These are phyloP conservation scores for Penicillium cinerascens DNA, from an alignment of 495 filamentous ascomycete genomes.

Conservation along the genomic window DNA sequence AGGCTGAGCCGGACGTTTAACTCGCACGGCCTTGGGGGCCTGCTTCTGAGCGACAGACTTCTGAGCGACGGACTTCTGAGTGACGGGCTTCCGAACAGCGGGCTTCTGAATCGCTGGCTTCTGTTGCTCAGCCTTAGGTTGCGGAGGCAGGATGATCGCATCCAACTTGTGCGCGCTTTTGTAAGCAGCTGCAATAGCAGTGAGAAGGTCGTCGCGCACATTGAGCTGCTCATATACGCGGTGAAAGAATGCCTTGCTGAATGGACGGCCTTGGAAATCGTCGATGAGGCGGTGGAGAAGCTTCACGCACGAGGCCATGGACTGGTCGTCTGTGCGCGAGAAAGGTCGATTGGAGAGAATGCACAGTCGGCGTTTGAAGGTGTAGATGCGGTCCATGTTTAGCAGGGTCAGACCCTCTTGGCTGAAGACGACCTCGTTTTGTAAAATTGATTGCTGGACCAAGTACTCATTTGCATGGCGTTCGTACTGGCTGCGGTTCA, in stretches of 20 bases:
- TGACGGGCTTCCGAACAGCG: background rate
- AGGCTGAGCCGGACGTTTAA: background rate
- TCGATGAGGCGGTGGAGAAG: slow-evolving; percentile 61
- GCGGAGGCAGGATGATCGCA: slow-evolving; percentile 38
- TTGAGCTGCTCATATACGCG: slow-evolving; percentile 61
- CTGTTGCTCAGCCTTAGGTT: slow-evolving; percentile 16
- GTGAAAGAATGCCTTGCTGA: slow-evolving; percentile 57
- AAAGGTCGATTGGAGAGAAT: slow-evolving; percentile 44
- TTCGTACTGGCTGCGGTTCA: slow-evolving; percentile 36
- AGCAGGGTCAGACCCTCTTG: slow-evolving; percentile 66
- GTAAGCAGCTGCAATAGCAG: slow-evolving; percentile 56
- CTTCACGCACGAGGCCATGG: slow-evolving; percentile 46
- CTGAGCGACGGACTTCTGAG: background rate
- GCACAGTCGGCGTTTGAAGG: slow-evolving; percentile 63
- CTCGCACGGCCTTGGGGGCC: background rate
- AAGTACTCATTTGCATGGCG: slow-evolving; percentile 49
- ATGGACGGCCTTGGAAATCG: slow-evolving; percentile 53
- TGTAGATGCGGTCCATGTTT: slow-evolving; percentile 68
- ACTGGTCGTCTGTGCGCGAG: slow-evolving; percentile 31
- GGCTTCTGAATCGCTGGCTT: background rate
- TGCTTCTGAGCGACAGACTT: slow-evolving; percentile 2
- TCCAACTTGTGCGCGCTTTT: slow-evolving; percentile 51
- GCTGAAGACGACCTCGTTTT: slow-evolving; percentile 67
- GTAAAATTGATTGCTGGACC: slow-evolving; percentile 59
- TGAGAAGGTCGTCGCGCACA: slow-evolving; percentile 50